phyloP scores from a whole-genome alignment of 257 asterid species.

The Primulina tabacum region DNA sequence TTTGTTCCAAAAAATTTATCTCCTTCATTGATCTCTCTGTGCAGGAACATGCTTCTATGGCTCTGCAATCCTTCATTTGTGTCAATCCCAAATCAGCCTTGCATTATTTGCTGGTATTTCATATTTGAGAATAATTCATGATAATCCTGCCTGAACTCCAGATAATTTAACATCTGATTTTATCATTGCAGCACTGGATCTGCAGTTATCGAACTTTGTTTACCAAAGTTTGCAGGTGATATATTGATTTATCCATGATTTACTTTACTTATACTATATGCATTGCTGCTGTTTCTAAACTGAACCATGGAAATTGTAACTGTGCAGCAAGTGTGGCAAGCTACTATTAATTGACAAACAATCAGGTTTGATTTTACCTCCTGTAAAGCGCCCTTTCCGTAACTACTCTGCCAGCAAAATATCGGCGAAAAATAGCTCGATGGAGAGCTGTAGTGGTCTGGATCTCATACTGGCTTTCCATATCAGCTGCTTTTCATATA shows the following conservation, averaged over 20 bases:
- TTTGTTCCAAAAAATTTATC: conserved; percentile 6
- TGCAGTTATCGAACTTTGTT: conserved; percentile 79
- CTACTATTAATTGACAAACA: conserved; percentile 80
- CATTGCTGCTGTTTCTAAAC: background rate
- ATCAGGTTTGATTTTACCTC: conserved; percentile 67
- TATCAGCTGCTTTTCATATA: conserved; percentile 60
- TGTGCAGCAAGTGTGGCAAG: conserved; percentile 76
- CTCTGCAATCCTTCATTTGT: conserved; percentile 71
- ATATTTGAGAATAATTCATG: background rate
- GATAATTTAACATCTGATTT: background rate
- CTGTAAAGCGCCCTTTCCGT: conserved; percentile 67
- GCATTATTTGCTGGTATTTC: conserved; percentile 59
- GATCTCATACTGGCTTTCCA: conserved; percentile 57
- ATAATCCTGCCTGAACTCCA: background rate
- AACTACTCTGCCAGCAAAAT: conserved; percentile 32
- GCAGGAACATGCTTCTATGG: conserved; percentile 93
- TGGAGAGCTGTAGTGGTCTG: conserved; percentile 28
- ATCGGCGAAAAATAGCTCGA: conserved; percentile 31
- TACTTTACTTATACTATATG: background rate
- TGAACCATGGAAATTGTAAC: conserved; percentile 2
- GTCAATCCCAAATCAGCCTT: conserved; percentile 51
- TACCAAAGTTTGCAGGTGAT: conserved; percentile 73
- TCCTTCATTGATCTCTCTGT: conserved; percentile 7
- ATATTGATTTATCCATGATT: background rate
- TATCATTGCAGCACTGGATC: conserved; percentile 65